Conservation (phyloP, 2,329 filamentous ascomycete species). For the Clarireedia sp. region DNA sequence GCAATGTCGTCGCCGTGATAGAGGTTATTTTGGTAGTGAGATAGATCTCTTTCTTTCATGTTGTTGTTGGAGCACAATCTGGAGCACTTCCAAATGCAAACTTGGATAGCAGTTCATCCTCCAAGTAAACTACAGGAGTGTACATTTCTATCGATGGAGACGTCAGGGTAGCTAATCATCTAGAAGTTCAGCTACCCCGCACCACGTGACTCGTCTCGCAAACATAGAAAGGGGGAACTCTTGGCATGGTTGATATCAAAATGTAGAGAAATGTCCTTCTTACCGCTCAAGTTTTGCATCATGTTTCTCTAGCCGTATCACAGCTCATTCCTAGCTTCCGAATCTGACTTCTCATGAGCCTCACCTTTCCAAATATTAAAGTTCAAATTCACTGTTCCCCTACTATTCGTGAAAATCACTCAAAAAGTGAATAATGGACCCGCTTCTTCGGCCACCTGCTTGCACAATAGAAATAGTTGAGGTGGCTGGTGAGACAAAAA, state of each 20-base stretch:
- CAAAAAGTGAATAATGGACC: neutral
- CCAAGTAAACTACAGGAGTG: no score
- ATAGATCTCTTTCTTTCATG: no score
- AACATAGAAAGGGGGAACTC: slow-evolving; percentile 1
- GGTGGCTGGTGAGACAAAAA: neutral
- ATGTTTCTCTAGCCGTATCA: neutral
- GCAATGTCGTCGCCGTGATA: no score
- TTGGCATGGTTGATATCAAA: neutral
- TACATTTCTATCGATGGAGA: no score
- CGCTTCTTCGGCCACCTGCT: neutral
- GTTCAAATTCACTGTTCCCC: neutral
- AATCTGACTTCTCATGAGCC: no score
- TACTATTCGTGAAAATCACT: neutral
- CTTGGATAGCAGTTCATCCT: no score
- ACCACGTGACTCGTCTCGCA: neutral
- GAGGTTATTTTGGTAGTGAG: no score
- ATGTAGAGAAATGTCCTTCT: neutral
- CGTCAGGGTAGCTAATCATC: no score
- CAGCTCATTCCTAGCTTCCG: neutral
- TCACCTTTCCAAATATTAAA: neutral
- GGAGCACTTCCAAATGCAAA: no score
- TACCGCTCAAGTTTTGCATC: neutral
- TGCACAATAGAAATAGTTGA: neutral
- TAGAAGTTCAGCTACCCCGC: neutral
- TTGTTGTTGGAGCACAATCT: no score